Evolutionary conservation across 345 rosid species (phyloP).

Genomic region (Eucalyptus viminalis): DNA sequence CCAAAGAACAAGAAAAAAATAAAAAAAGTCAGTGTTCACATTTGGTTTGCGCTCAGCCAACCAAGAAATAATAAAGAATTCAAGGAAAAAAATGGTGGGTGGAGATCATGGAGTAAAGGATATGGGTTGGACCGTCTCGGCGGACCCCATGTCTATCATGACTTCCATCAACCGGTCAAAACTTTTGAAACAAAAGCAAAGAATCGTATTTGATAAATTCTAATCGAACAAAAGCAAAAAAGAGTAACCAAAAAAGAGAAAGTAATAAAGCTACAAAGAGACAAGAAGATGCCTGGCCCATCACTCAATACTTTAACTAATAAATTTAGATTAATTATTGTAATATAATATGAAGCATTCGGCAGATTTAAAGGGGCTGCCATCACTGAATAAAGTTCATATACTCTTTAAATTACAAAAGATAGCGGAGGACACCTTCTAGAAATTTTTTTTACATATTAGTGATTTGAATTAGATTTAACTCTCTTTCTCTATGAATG

Average conservation of each 20-base stretch:
- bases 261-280: not conserved
- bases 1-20: not conserved
- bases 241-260: not conserved
- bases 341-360: not conserved
- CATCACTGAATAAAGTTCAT: accelerated
- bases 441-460: no score
- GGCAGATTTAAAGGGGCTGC: not conserved
- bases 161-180: not conserved
- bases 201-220: not conserved
- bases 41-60: not conserved
- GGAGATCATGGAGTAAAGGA: not conserved
- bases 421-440: not conserved
- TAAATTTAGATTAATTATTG: not conserved
- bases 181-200: not conserved
- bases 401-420: not conserved
- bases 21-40: not conserved
- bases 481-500: not conserved
- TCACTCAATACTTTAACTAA: not conserved
- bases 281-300: not conserved
- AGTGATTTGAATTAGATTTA: not conserved
- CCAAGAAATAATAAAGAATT: not conserved
- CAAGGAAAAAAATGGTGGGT: not conserved
- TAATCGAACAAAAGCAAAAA: not conserved
- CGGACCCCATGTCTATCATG: not conserved
- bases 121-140: not conserved